Evolutionary conservation across 2,329 filamentous ascomycete species (phyloP), one percentile per base, ranked within the genome.

Genomic region (Macrophomina pseudophaseolina): DNA sequence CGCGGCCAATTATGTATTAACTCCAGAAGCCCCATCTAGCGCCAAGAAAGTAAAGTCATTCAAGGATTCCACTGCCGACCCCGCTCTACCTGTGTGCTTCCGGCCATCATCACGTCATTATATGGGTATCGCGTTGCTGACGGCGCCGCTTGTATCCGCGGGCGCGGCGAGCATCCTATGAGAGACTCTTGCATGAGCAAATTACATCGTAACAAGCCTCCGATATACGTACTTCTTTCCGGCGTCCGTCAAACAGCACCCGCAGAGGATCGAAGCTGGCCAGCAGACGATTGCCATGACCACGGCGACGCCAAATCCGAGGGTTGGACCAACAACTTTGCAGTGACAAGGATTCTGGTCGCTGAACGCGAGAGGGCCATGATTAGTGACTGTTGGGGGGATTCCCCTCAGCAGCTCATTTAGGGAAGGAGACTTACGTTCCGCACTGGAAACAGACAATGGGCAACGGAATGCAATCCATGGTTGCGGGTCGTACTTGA

Each of bases 271-370:
- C 0, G 84, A 82, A 4, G 82, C 83, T 2, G 85, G 85, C 80
- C 84, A 87, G 69, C 84, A 86, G 38, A 87, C 70, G 14, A 86
- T 83, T 58, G 83, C 84, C 68, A 83, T 78, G 60, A 81, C 75
- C 48, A 87, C 75, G 1, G 82, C 82, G 59, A 81, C 74, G 9
- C 74, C 75, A 68, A 85, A 85, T 72, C 84, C 84, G 51, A 87
- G 71, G 1, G 84, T 87, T 44, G 85, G 85, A 1, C 85, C 84
- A 33, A 87, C 79, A 8, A 87, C 79, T 72, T 87, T 87, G 72
- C 84, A 86, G 68, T 82, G 83, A 66, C 85, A 87, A 3, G 85
- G 85, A 65, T 87, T 87, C 70, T 87, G 83, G 68, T 86, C 80
- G 8, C 84, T 86, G 53, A 76, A 28, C 18, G 53, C 30, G 30